phyloP scores from a whole-genome alignment of 2,329 filamentous ascomycete genomes.

The Bipolaris cookei region DNA sequence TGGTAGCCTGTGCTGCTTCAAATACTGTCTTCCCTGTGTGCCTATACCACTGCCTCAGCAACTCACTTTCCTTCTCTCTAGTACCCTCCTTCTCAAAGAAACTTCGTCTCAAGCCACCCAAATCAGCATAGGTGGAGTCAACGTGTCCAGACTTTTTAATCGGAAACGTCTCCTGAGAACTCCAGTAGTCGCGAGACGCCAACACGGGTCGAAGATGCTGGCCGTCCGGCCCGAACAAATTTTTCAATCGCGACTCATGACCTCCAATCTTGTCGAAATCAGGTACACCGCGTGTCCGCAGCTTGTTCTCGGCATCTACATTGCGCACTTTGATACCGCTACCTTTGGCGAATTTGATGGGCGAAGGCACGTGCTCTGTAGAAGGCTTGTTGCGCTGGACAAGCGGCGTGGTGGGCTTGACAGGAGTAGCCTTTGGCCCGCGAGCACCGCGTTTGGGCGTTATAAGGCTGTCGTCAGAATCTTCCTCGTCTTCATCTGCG shows the following conservation, averaged over 20 bases:
- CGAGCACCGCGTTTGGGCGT: constrained; percentile 11
- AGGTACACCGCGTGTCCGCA: constrained; percentile 37
- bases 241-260: constrained; percentile 52
- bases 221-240: constrained; percentile 59
- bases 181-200: constrained; percentile 60
- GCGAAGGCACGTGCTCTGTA: constrained; percentile 13
- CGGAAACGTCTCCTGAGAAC: constrained; percentile 59
- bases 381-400: constrained; percentile 10
- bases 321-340: constrained; percentile 21
- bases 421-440: constrained; percentile 14
- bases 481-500: constrained; percentile 22
- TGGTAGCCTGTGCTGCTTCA: constrained; percentile 49
- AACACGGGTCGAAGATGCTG: constrained; percentile 58
- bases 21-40: constrained; percentile 52
- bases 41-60: constrained; percentile 62
- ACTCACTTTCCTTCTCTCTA: constrained; percentile 53
- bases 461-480: constrained; percentile 22
- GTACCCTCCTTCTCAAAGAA: constrained; percentile 53
- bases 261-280: constrained; percentile 43
- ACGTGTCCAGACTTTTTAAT: constrained; percentile 26
- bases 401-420: constrained; percentile 3
- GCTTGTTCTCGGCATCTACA: constrained; percentile 19
- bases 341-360: constrained; percentile 22
- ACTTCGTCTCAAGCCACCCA: constrained; percentile 50
- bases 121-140: neutral